Evolutionary conservation across 2,329 filamentous ascomycete genomes (phyloP), one percentile per base, ranked within the genome.

Genomic region (Neofusicoccum umdonicola): DNA sequence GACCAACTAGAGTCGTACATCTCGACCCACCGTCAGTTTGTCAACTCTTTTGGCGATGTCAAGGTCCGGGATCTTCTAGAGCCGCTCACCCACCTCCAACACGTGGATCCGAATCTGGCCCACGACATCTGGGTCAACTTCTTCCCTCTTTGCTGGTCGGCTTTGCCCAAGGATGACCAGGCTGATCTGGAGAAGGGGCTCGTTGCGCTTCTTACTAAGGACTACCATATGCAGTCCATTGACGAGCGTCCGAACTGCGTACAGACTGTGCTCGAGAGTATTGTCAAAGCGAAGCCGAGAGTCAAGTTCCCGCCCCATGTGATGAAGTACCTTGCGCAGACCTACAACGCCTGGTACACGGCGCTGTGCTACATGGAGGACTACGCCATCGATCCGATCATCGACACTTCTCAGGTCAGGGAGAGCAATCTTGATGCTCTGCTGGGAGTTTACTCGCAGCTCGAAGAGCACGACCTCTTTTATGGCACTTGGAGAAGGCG

Each of bases 321-420:
- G 42, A 88, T 99, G 80, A 99, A 99, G 74, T 98, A 93, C 71
- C 86, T 96, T 64, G 94, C 93, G 19, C 92, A 91, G 76, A 97
- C 92, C 0, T 99, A 96, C 74, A 93, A 97, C 77, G 91, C 90
- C 0, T 99, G 95, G 96, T 99, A 99, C 74, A 93, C 92, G n/a
- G 92, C 92, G 13, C 85, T 96, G 22, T 88, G 90, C 13, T 93
- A 95, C 71, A 87, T 99, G 67, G 95, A 99, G 76, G 92, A 96
- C 65, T 88, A 90, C 34, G 93, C 92, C 8, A 89, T 97, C 72
- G 88, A 88, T 60, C 93, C 95, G 0, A 86, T 93, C 27, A 87
- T 93, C 45, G 93, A 98, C 71, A 96, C 93, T 1, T 82, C 91
- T 1, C 88, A 87, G 50, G 90, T 97, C 19, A 86, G 93, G 37